Conservation (phyloP, 2,329 filamentous ascomycete species). For the Ceratocystis destructans region DNA sequence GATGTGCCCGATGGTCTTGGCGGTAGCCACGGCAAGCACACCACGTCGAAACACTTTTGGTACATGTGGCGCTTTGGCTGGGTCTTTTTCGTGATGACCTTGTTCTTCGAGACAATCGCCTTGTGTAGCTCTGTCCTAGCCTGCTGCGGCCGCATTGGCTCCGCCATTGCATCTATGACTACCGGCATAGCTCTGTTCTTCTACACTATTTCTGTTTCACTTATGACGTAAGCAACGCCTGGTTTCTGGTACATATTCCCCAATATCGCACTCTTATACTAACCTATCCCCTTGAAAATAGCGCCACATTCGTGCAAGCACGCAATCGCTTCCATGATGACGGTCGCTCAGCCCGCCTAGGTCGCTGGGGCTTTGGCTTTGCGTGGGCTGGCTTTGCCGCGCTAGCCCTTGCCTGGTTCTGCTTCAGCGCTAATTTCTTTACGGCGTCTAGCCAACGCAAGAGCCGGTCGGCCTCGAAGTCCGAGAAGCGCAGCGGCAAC, state of each 20-base stretch:
- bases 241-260: not conserved
- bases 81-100: constrained; percentile 73
- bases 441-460: constrained; percentile 29
- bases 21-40: constrained; percentile 39
- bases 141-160: constrained; percentile 56
- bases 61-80: constrained; percentile 86
- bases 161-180: constrained; percentile 49
- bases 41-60: constrained; percentile 51
- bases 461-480: constrained; percentile 21
- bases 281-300: constrained; percentile 22
- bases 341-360: constrained; percentile 46
- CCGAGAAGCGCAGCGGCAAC: constrained; percentile 17
- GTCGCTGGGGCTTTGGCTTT: constrained; percentile 59
- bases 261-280: constrained; percentile 17
- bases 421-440: constrained; percentile 50
- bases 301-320: constrained; percentile 51
- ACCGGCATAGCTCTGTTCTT: constrained; percentile 52
- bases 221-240: constrained; percentile 55
- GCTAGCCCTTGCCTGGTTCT: constrained; percentile 49
- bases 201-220: constrained; percentile 48
- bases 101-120: constrained; percentile 60
- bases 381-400: constrained; percentile 58
- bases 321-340: constrained; percentile 49
- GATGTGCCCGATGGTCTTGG: constrained; percentile 34
- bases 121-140: constrained; percentile 57